phyloP scores from a whole-genome alignment of 2,329 filamentous ascomycete genomes.

The Aspergillus ruber region DNA sequence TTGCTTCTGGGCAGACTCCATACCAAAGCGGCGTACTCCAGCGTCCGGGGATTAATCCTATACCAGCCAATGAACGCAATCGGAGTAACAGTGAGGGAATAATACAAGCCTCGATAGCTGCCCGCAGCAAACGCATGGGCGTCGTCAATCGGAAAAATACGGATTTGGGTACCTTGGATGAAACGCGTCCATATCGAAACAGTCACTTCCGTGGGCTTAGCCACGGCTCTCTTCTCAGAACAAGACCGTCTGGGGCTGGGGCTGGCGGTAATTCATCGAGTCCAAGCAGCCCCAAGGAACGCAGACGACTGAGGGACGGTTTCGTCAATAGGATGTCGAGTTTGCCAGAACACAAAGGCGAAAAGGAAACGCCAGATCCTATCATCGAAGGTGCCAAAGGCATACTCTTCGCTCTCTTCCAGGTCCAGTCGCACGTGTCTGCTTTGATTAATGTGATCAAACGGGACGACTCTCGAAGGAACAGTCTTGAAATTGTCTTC shows the following conservation, averaged over 20 bases:
- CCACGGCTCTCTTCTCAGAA: slow-evolving; percentile 47
- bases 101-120: slow-evolving; percentile 40
- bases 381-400: slow-evolving; percentile 52
- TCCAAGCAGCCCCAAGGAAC: slow-evolving; percentile 39
- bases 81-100: slow-evolving; percentile 59
- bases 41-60: slow-evolving; percentile 66
- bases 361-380: slow-evolving; percentile 41
- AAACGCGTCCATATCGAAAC: slow-evolving; percentile 45
- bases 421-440: slow-evolving; percentile 44
- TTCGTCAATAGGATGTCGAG: slow-evolving; percentile 50
- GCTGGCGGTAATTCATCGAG: slow-evolving; percentile 37
- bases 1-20: slow-evolving; percentile 37
- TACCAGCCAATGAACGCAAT: slow-evolving; percentile 54
- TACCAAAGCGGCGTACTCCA: slow-evolving; percentile 47
- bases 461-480: slow-evolving; percentile 41
- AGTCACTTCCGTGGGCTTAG: slow-evolving; percentile 53
- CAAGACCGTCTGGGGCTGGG: slow-evolving; percentile 26
- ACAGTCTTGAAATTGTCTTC: slow-evolving; percentile 50
- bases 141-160: slow-evolving; percentile 53
- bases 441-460: slow-evolving; percentile 43
- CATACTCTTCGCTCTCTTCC: slow-evolving; percentile 50
- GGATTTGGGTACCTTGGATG: slow-evolving; percentile 49
- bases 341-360: slow-evolving; percentile 50
- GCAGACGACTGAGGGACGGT: slow-evolving; percentile 35
- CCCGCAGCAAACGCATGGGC: slow-evolving; percentile 54